Base-by-base conservation (phyloP, 495 filamentous ascomycete species). In the Jackrogersella minutella region DNA sequence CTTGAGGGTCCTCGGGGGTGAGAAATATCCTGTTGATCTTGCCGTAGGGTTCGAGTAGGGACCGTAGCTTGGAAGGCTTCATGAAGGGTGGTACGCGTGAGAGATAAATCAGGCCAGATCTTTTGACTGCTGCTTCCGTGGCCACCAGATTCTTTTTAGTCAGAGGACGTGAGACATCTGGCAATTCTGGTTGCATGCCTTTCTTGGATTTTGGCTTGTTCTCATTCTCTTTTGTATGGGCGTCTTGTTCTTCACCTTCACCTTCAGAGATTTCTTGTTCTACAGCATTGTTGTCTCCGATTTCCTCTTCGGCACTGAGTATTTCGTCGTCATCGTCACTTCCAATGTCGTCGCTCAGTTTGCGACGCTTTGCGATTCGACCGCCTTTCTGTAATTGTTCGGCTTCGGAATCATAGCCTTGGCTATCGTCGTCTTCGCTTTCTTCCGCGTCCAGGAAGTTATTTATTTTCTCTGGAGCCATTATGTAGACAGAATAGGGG, bases 11-110 rank as follows among this genome's bases (percentile, higher is more conserved):
- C 73, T 93, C 91, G 4, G 94, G 95, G 0, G 92, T 84, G 0
- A 98, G 85, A 77, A 97, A 99, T 13, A 97, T 87, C 54, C 92
- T 89, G 58, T 88, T 90, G 64, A 97, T 90, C 16, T 86, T 84
- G 16, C 92, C 92, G 60, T 94, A 90, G 2, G 86, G 84, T 44
- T 91, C 85, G 30, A 99, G 84, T 11, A 97, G 85, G 6, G 86
- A 83, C 49, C 91, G 89, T 16, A 98, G 77, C 40, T 93, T 92
- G 41, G 81, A 80, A 13, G 96, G 96, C 71, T 95, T 96, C 84
- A 99, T 92, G 76, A 96, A 97, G 6, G 95, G 95, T 17, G 96
- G 95, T 19, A 97, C 84, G 40, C 93, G 90, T 2, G 92, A 96
- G 52, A 98, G 80, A 73, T 97, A 98, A 50, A 97, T 79, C 3